Evolutionary conservation across 345 rosid genomes (phyloP), one percentile per base, ranked within the genome.

Genomic region (Hibiscus tridactylites): DNA sequence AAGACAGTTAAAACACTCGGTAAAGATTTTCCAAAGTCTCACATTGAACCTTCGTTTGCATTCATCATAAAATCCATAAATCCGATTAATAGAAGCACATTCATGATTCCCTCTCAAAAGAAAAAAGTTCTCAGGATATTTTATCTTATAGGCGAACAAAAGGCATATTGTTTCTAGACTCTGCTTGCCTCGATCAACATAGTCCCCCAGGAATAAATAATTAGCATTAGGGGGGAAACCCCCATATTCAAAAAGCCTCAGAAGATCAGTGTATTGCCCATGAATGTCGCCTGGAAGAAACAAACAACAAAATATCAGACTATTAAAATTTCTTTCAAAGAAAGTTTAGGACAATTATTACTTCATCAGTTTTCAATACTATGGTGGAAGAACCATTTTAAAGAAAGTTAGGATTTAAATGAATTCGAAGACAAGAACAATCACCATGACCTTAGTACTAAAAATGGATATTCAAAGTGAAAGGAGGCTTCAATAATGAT

Each of bases 121-220:
- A 84, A 92, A 92, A 81, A 92, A 88, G 77, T 92, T 88, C 88
- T 90, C 94, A 10, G 97, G 93, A 79, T 87, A 90, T 76, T 92
- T 92, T 64, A 90, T 88, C 73, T 91, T 90, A 82, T 91, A 91
- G 46, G 97, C 93, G 78, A 91, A 84, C 26, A 62, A n/a, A 62
- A 62, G 67, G 67, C 98, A 90, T 72, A 92, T 90, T 1, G 96
- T 92, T 83, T 92, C 96, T 81, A 92, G 85, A 82, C 89, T 90
- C 75, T 92, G 96, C 83, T 92, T 92, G 77, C 98, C 98, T 67
- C 96, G 83, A 79, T 92, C 98, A 71, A 92, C 98, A 68, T 90
- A 92, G 83, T 90, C 98, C 56, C 98, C 98, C 2, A 92, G 76
- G 79, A 92, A 92, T 17, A 92, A 81, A 76, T 92, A 92, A 72